Evolutionary conservation across 1,284 basidiomycete genomes (phyloP).

Genomic region (Rhodotorula glutinis): DNA sequence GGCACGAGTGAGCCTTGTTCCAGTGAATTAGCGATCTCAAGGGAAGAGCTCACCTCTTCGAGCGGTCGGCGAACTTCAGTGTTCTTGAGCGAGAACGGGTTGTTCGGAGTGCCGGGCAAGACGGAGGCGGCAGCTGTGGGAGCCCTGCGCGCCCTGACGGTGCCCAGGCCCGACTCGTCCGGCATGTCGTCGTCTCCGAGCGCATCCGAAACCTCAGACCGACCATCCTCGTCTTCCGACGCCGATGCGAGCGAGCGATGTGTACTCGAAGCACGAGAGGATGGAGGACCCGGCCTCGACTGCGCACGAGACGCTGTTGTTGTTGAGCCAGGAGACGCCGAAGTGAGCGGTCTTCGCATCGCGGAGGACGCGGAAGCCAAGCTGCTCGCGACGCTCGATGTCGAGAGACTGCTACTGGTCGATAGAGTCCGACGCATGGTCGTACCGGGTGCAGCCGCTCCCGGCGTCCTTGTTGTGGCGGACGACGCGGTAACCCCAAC

Average conservation of each 20-base stretch:
- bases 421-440: background rate
- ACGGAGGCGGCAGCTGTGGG: too few relatives aligned
- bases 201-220: background rate
- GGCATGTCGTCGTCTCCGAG: background rate
- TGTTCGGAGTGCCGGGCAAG: background rate
- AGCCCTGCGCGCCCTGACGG: background rate
- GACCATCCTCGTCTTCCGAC: background rate
- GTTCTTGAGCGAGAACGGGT: constrained; percentile 30
- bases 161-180: background rate
- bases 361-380: background rate
- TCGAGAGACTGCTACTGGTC: background rate
- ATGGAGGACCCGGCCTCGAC: background rate
- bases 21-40: too few relatives aligned
- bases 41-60: constrained; percentile 16
- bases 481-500: background rate
- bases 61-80: background rate
- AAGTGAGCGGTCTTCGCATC: background rate
- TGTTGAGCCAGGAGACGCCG: background rate
- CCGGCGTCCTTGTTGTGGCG: too few relatives aligned
- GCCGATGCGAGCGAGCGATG: background rate
- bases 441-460: background rate
- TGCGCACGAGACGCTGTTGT: background rate
- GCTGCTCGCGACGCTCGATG: background rate
- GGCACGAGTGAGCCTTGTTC: too few relatives aligned
- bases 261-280: too few relatives aligned